Evolutionary conservation across 495 filamentous ascomycete genomes (phyloP).

Genomic region (Bacidia rubella): DNA sequence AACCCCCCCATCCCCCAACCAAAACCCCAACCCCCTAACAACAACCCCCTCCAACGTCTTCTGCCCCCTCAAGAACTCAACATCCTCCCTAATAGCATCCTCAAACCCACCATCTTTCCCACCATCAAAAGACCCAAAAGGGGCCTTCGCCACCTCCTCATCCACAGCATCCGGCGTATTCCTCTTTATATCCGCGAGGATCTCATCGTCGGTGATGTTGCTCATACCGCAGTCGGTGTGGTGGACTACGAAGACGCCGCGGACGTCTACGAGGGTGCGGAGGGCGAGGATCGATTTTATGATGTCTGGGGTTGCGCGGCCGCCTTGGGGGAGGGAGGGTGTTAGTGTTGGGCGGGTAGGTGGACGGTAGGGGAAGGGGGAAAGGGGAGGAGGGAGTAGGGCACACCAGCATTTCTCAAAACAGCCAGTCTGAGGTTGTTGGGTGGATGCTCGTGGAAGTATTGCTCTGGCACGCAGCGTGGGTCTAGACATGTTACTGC

Average conservation of each 20-base stretch:
- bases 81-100: constrained; percentile 3
- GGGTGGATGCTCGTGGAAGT: too few species aligned
- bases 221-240: constrained; percentile 4
- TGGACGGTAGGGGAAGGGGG: not conserved
- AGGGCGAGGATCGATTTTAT: not conserved
- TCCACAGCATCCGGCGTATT: constrained; percentile 2
- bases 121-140: not conserved
- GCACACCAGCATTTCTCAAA: too few species aligned
- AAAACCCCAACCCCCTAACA: constrained; percentile 7
- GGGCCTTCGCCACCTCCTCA: not conserved
- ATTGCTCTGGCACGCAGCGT: constrained; percentile 5
- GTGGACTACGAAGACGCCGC: constrained; percentile 3
- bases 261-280: not conserved
- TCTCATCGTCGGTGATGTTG: not conserved
- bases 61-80: not conserved
- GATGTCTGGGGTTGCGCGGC: not conserved
- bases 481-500: constrained; percentile 9
- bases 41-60: constrained; percentile 7
- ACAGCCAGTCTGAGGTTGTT: too few species aligned
- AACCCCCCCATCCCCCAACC: not conserved
- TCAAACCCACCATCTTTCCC: not conserved
- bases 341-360: not conserved
- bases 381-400: too few species aligned
- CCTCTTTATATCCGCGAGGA: not conserved
- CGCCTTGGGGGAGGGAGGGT: not conserved